Base-by-base conservation (phyloP, 805 yeast species). In the Wickerhamomyces mucosus region DNA sequence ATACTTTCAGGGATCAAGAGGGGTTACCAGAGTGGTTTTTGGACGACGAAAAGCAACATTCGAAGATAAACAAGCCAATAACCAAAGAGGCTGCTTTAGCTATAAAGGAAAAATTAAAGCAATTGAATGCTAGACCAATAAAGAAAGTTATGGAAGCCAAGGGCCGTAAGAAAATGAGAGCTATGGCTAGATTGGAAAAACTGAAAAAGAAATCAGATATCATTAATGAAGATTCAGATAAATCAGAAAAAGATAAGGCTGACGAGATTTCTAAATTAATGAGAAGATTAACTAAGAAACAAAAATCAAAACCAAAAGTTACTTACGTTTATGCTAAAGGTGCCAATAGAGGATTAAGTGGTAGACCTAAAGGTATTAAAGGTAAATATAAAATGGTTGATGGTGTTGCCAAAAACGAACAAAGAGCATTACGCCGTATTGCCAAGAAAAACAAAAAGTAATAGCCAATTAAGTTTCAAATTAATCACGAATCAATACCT, bases 351-450 rank as follows among this genome's bases (percentile, higher is more conserved):
- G 95, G 95, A 37, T 61, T 88, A 32, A 66, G 82, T 45, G 98
- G 98, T 34, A 80, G 99, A 65, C 99, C 99, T 26, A 80, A 75
- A 62, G 99, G 98, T 56, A 75, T 92, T 45, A 85, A 78, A 58
- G 99, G 99, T 61, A 86, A 84, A 56, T 92, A 92, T 65, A 92
- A 84, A 78, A 92, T 92, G 98, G 97, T 92, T 46, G 99, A 92
- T 61, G 97, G 97, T 67, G 83, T 78, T 15, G 67, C 85, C 80
- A 92, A 92, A 82, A 92, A 92, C 58, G 99, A 92, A 62, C 88
- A 81, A 68, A 69, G 98, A 45, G 96, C 97, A 11, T 65, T 89
- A 51, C 78, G 72, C 52, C 77, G 97, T 55, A 83, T 88, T 44
- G 81, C 85, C 17, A 92, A 88, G 70, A 85, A 83, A 65, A 68